Conservation (phyloP, 1,284 basidiomycete species). For the Polyporus tsugae region DNA sequence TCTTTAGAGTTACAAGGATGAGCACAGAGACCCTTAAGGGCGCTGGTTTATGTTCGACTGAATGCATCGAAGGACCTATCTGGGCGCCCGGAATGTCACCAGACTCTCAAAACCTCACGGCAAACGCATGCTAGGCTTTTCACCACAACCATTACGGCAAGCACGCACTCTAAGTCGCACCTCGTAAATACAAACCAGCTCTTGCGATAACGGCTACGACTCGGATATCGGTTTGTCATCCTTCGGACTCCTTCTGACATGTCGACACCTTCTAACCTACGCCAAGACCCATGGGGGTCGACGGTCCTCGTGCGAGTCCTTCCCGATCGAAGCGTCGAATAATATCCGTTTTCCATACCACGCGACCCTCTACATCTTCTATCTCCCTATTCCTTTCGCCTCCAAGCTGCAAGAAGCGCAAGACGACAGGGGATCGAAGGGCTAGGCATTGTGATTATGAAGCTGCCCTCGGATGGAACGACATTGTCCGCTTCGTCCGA, state of each 20-base stretch:
- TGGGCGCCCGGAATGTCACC: conserved; percentile 6
- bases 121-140: conserved; percentile 1
- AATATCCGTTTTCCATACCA: neutral
- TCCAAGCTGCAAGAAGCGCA: neutral
- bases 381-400: neutral
- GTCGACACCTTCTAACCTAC: neutral
- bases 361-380: neutral
- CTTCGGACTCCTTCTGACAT: neutral
- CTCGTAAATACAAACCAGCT: neutral
- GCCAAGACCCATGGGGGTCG: neutral
- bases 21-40: neutral
- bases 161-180: neutral
- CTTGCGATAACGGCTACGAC: neutral
- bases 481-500: conserved; percentile 2
- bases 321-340: neutral
- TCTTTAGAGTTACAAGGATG: neutral
- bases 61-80: conserved; percentile 3
- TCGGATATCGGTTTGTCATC: neutral
- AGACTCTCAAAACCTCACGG: conserved; percentile 8
- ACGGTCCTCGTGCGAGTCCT: neutral
- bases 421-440: neutral
- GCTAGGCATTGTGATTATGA: neutral
- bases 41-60: conserved; percentile 1
- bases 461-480: neutral
- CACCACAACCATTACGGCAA: conserved; percentile 10